Evolutionary conservation across 345 rosid genomes (phyloP), one percentile per base, ranked within the genome.

Genomic region (Tarenaya hassleriana): DNA sequence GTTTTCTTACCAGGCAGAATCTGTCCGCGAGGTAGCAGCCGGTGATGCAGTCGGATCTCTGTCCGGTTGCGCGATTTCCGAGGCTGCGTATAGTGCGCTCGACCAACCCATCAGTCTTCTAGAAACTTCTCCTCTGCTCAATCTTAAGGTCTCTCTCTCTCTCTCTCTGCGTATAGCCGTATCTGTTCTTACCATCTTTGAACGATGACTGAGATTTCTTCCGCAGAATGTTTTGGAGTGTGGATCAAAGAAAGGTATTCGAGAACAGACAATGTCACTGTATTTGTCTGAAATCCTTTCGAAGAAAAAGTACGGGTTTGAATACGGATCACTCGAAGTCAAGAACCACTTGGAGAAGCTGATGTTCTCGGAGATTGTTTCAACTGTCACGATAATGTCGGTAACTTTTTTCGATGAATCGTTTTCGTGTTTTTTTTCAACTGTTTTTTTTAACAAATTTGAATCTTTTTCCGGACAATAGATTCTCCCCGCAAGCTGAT

Each of bases 1-100:
- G 57, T 88, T 92, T 62, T 60, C 75, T 16, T 92, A 92, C 57
- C 56, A 56, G 59, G 46, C 50, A 57, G 76, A 73, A 55, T 20
- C 40, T 51, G 52, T 54, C 1, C 5, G 7, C 3, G 72, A 70
- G 43, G 78, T 50, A 18, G 61, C 70, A 14, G 88, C 79, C 6
- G 95, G 88, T 42, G 75, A 78, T 47, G 82, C 95, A 46, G 84
- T 85, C 6, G 98, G 98, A 10, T 72, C 96, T 32, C 57, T 77
- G 20, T 76, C 95, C 27, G 95, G 95, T 62, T 88, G 90, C 69
- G 85, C 98, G 18, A 51, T 92, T 37, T 73, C 95, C 1, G 98
- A 92, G 73, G 95, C 96, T 31, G 96, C 98, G 19, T 92, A 92
- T 60, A 81, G 98, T 63, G 94, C 98, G 34, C 65, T 92, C 37